phyloP scores from a whole-genome alignment of 2,329 filamentous ascomycete genomes.

The Amauroascus verrucosus region DNA sequence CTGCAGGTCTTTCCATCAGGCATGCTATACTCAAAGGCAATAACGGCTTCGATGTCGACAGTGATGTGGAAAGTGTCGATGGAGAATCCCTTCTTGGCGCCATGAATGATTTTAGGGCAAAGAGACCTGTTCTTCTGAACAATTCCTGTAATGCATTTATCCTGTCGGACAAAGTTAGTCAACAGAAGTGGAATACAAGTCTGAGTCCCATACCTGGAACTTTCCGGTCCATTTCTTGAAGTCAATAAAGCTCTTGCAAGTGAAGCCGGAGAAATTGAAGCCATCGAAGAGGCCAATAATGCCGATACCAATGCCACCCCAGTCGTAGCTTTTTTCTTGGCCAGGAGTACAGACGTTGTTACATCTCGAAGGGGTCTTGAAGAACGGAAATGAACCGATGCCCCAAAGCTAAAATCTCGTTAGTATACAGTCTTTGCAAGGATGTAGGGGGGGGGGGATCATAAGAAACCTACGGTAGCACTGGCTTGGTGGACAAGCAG shows the following conservation, averaged over 20 bases:
- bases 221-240: conserved; percentile 20
- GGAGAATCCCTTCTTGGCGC: conserved; percentile 55
- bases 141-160: conserved; percentile 53
- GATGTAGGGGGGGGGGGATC: neutral
- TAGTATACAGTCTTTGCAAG: neutral
- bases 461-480: conserved; percentile 19
- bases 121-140: conserved; percentile 31
- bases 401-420: conserved; percentile 1
- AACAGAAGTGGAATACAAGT: conserved; percentile 18
- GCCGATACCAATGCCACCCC: conserved; percentile 52
- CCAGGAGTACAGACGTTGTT: conserved; percentile 66
- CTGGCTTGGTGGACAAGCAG: conserved; percentile 21
- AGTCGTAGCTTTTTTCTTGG: conserved; percentile 63
- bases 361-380: conserved; percentile 54
- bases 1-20: conserved; percentile 71
- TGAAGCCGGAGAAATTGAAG: conserved; percentile 71
- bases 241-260: conserved; percentile 50
- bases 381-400: neutral
- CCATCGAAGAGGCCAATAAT: conserved; percentile 56
- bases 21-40: conserved; percentile 85
- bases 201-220: conserved; percentile 14
- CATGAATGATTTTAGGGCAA: conserved; percentile 51
- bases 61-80: conserved; percentile 63
- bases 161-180: conserved; percentile 38
- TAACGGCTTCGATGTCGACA: conserved; percentile 62